Conservation (phyloP, 345 rosid species). For the Pseudoturritis turrita region DNA sequence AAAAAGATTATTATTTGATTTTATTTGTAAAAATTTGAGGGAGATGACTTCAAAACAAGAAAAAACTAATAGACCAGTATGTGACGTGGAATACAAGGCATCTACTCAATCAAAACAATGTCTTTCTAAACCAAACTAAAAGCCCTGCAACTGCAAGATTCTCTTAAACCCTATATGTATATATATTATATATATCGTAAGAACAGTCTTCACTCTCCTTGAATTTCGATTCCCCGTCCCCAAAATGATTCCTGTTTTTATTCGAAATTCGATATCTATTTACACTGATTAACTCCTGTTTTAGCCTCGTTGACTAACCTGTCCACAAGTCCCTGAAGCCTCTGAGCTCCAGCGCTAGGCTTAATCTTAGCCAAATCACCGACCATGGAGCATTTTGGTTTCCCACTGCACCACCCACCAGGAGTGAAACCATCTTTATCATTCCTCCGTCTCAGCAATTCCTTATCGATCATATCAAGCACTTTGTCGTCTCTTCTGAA, state of each 20-base stretch:
- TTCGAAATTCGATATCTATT: slow-evolving; percentile 38
- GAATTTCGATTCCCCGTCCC: not conserved
- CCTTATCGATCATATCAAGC: slow-evolving; percentile 67
- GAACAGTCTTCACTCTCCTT: slow-evolving; percentile 15
- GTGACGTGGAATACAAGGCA: slow-evolving; percentile 23
- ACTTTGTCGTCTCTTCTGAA: slow-evolving; percentile 54
- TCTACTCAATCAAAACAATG: slow-evolving; percentile 14
- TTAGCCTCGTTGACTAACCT: slow-evolving; percentile 46
- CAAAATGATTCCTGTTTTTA: not conserved
- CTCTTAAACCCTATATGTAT: slow-evolving; percentile 21
- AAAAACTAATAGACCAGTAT: slow-evolving; percentile 7
- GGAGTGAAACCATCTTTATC: slow-evolving; percentile 62
- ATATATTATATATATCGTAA: slow-evolving; percentile 10
- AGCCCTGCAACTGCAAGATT: slow-evolving; percentile 13
- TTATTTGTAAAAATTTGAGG: not conserved
- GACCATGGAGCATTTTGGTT: slow-evolving; percentile 60
- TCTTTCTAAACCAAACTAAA: slow-evolving; percentile 23
- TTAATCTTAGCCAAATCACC: slow-evolving; percentile 58
- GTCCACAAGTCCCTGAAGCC: slow-evolving; percentile 55
- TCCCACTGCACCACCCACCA: slow-evolving; percentile 91
- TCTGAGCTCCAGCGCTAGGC: slow-evolving; percentile 73
- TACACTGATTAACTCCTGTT: slow-evolving; percentile 60
- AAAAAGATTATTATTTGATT: slow-evolving; percentile 1
- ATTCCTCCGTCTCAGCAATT: slow-evolving; percentile 52
- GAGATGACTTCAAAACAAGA: not conserved